Conservation (phyloP, 176 grass and related monocot genomes). For the Cenchrus purpureus region DNA sequence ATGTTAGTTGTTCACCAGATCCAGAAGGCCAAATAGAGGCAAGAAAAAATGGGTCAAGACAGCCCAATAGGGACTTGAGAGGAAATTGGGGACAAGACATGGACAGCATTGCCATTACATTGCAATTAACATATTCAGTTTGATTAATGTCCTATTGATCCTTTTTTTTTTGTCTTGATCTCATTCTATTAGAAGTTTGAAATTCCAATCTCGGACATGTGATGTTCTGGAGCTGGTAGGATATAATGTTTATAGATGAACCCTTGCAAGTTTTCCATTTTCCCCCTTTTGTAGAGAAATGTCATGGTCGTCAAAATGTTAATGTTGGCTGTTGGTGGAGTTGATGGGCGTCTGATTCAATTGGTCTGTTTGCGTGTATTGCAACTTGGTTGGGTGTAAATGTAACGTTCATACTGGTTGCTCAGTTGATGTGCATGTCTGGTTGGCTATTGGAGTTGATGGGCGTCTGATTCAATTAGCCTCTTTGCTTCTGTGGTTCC, state of each 20-base stretch:
- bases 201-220: conserved; percentile 21
- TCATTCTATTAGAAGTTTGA: conserved; percentile 22
- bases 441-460: too few species aligned
- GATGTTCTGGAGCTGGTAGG: conserved; percentile 12
- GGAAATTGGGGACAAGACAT: conserved; percentile 44
- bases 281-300: conserved; percentile 7
- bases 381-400: conserved; percentile 25
- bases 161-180: conserved; percentile 47
- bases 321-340: not conserved
- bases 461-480: too few species aligned
- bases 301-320: not conserved
- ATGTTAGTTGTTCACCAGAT: conserved; percentile 51
- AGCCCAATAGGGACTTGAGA: conserved; percentile 34
- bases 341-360: not conserved
- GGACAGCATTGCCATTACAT: conserved; percentile 31
- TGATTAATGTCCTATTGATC: conserved; percentile 41
- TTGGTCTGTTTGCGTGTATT: conserved; percentile 21
- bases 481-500: too few species aligned
- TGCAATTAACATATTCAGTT: conserved; percentile 36
- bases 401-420: conserved; percentile 52
- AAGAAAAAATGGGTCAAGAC: conserved; percentile 38
- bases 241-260: conserved; percentile 29
- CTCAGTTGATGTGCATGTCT: conserved; percentile 31
- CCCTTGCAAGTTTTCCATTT: not conserved
- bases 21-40: conserved; percentile 31